Base-by-base conservation (phyloP, 768 basidiomycete species). In the Leccinum aurantiacum region DNA sequence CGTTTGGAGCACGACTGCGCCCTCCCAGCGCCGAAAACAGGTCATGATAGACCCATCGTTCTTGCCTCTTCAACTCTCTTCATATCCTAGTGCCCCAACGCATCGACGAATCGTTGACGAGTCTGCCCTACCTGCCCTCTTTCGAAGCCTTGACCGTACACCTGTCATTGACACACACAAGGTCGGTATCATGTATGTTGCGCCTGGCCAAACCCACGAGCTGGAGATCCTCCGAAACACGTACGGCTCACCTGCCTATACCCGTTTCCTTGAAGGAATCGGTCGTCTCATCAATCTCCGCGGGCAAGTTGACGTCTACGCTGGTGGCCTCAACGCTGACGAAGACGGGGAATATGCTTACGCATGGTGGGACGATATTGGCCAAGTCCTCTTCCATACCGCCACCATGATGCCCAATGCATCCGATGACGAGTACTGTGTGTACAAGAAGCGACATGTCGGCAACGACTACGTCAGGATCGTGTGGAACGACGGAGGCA, bases 291-390 rank as follows among this genome's bases (percentile, higher is more conserved):
- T 98, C 71, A 86, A 90, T 64, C 78, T 98, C 19, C 87, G 93
- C 17, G 93, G 92, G 10, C 94, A 96, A 72, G 81, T 89, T 10
- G 95, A 96, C 69, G 87, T 98, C 17, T 97, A 95, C 72, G 90
- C 91, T 3, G 97, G 95, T 8, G 93, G 94, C 4, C 81, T 98
- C 25, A 89, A 94, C 69, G 86, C 93, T 8, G 91, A 94, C 61
- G 85, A 90, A 67, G 95, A 99, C 68, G 97, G 97, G 14, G 91
- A 95, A 74, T 97, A 95, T 69, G 93, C 96, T 0, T 98, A 98
- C 70, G 94, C 95, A 0, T 99, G 96, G 95, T 97, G 95, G 93
- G 95, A 98, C 72, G 95, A 98, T 68, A 95, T 98, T 53, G 87
- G 90, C 4, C 95, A 98, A 71, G 86, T 97, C 61, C 82, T 98